Percentiles rank a stretch among this genome's conserved stretches.
phyloP scores from a whole-genome alignment of 306 rosid genomes.

The Vachellia pachyceras region DNA sequence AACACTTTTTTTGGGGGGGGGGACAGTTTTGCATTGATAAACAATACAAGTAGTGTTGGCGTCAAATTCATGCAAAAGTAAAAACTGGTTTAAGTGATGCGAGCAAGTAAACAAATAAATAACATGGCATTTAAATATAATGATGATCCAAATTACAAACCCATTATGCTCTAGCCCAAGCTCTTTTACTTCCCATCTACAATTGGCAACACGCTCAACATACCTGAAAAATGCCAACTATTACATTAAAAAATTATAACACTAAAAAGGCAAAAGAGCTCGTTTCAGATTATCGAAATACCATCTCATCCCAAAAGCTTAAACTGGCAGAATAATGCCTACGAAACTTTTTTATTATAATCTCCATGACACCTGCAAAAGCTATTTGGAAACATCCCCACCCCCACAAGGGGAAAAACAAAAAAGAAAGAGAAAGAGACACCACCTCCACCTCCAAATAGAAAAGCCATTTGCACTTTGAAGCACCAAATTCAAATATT shows the following conservation, averaged over 20 bases:
- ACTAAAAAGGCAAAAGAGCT: slow-evolving; percentile 16
- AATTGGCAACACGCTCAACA: slow-evolving; percentile 87
- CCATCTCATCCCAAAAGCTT: slow-evolving; percentile 16
- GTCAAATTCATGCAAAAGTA: background rate
- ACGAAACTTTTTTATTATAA: background rate
- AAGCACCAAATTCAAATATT: background rate
- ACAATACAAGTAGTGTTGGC: slow-evolving; percentile 16
- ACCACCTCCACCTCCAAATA: too few species aligned
- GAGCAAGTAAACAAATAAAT: slow-evolving; percentile 22
- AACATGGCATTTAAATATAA: slow-evolving; percentile 23
- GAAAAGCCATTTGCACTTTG: slow-evolving; percentile 3
- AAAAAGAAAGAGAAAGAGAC: too few species aligned
- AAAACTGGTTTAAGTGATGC: slow-evolving; percentile 19
- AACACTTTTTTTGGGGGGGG: background rate
- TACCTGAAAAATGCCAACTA: slow-evolving; percentile 59
- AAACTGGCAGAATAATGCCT: background rate
- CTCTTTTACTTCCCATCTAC: slow-evolving; percentile 96
- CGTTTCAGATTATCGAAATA: background rate
- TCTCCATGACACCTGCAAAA: background rate
- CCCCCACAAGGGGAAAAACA: too few species aligned
- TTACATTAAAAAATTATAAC: slow-evolving; percentile 4
- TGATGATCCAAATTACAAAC: slow-evolving; percentile 57
- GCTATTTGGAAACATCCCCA: background rate
- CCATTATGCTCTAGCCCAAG: slow-evolving; percentile 98
- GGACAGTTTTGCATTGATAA: background rate